Base-by-base conservation (phyloP, 306 rosid genomes). In the Alnus glutinosa region DNA sequence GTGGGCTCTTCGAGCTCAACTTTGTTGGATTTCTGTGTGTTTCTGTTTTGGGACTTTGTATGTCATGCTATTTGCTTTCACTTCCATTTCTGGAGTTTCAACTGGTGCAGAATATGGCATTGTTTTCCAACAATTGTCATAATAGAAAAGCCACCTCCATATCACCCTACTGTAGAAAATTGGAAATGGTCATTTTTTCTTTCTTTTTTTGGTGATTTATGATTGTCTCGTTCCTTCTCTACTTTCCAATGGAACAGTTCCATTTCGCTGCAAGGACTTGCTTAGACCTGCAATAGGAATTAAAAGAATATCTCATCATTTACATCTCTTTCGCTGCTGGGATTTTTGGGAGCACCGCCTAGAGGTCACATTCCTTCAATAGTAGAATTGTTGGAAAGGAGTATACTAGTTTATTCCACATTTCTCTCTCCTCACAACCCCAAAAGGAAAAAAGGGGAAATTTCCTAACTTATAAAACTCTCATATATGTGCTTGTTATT, bases 301-400 rank as follows among this genome's bases (percentile, higher is more conserved):
- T 42, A 0, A 42, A 73, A 81, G 78, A 71, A 52, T 51, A 57
- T 77, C 55, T n/a, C 9, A 73, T 73, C 70, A 74, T 82, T 74
- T 58, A 48, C 76, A 83, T 90, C 90, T 72, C 75, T 83, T 62
- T 90, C 85, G 19, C 71, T 88, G 89, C 62, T 83, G 77, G 86
- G 58, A 57, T 83, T 89, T 49, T 80, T 88, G 82, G 89, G 88
- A 80, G 89, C 92, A 87, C 74, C 67, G 85, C 82, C 61, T 78
- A 75, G 79, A 73, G 78, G 92, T 89, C 95, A 55, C 83, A 86
- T 83, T 93, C 95, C 72, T 70, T 77, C 47, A 73, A 85, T 84
- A 78, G 84, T 86, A 82, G 79, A 78, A 74, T 84, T 64, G 78
- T 86, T 79, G 78, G 81, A 73, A 70, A 78, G 52, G 69, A 83